Base-by-base conservation (phyloP, 1,284 basidiomycete species). In the Singerocomus inundabilis region DNA sequence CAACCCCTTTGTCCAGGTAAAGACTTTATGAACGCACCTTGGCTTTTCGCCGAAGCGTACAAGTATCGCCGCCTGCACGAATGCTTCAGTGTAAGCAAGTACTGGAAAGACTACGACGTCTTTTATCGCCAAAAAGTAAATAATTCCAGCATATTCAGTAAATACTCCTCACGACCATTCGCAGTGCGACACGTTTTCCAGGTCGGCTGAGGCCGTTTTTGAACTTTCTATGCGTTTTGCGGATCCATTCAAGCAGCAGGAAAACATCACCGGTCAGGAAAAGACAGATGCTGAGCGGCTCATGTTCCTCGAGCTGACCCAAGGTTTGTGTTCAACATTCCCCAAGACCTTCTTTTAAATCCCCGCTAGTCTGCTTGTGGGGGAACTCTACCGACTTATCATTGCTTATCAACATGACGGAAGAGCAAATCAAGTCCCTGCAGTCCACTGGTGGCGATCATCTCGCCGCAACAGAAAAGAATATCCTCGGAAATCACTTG, bases 381-480 rank as follows among this genome's bases (percentile, higher is more conserved):
- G 93, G 93, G 15, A 96, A 96, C 72, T 91, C 93, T n/a, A 98
- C 96, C 50, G 95, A 98, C 70, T 77, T 98, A 47, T 96, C 93
- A 3, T 80, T 98, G 30, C 79, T 98, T 48, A 98, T 98, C 73
- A 93, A 98, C 74, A 98, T 98, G 95, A 93, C 92, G 12, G 95
- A 98, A 72, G 95, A 98, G 38, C 95, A 98, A 70, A 98, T 99
- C 74, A 96, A 96, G 72, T 84, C 89, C 48, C 80, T 98, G n/a
- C 95, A 99, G 70, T 94, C 93, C 15, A 98, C 95, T 18, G 96
- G 95, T 25, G 94, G 94, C 28, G 95, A 96, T 49, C 87, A 94
- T 58, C 84, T 98, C 40, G 94, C 95, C 7, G 91, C 93, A 1
- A 97, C 95, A 1, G 94, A 98, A 72, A 94, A 96, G 76, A 98